Evolutionary conservation across 139 green algal species (phyloP).

Genomic region (Chlamydomonas sphaeroides): DNA sequence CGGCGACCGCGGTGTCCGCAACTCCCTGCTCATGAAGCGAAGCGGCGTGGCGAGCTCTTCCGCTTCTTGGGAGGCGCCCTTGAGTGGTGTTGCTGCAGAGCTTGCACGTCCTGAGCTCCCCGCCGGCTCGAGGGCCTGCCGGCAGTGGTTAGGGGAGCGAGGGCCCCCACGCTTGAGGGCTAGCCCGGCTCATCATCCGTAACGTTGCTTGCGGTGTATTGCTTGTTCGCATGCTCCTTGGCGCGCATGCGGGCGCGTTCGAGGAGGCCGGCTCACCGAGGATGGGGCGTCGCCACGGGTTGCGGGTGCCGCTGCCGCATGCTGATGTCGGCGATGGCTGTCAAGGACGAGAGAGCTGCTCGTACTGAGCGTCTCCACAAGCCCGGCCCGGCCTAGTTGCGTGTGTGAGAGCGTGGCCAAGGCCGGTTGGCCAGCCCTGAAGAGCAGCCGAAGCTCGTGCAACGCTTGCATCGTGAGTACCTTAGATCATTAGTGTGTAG

Average conservation of each 20-base stretch:
- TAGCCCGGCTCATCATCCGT: not conserved
- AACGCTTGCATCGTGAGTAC: not conserved
- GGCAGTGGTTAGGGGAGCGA: not conserved
- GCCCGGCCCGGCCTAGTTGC: not conserved
- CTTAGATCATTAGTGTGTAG: too few species aligned
- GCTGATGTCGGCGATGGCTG: too few species aligned
- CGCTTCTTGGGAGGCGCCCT: not conserved
- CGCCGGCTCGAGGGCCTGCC: not conserved
- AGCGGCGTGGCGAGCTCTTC: not conserved
- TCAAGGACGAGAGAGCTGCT: too few species aligned
- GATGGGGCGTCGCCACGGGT: too few species aligned
- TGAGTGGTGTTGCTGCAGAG: not conserved
- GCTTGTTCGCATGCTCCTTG: not conserved
- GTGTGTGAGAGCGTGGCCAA: not conserved
- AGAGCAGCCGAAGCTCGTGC: not conserved
- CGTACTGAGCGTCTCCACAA: conserved; percentile 2
- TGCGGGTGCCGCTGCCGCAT: too few species aligned
- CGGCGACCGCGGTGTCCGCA: not conserved
- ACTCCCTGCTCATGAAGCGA: conserved; percentile 33
- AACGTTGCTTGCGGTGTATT: not conserved
- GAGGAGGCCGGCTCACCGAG: too few species aligned
- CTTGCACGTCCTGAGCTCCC: too few species aligned
- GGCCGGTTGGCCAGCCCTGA: not conserved
- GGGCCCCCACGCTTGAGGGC: not conserved
- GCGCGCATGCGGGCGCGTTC: not conserved